Base-by-base conservation (phyloP, 352 stramenopile genomes). In the Pythium apleroticum region DNA sequence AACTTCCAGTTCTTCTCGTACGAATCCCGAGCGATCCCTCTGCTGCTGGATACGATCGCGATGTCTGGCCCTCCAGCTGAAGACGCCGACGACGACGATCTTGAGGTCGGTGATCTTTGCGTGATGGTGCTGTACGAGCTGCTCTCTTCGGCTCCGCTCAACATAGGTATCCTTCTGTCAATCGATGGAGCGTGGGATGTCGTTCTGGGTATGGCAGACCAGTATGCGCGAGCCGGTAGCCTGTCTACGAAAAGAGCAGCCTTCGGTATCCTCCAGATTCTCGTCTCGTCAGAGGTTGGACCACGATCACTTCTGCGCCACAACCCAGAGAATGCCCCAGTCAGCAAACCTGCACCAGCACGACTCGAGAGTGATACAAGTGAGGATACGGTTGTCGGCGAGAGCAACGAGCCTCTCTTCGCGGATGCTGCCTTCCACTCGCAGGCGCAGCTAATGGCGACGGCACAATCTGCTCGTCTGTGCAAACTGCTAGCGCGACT, bases 1-100 rank as follows among this genome's bases (percentile, higher is more conserved):
- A 81, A 73, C 37, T 85, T 86, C 63, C 81, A 93, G 60, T 91
- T 93, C 59, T 90, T 88, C 54, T 91, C 81, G 12, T 93, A 76
- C 60, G 77, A 93, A 58, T 90, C 73, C 14, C 81, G 81, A 31
- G 85, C 78, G 9, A 73, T 93, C 27, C 78, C 84, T 30, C 60
- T 93, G 17, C 59, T 93, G 2, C 41, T 91, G 11, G 68, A 63
- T 6, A 48, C 68, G 37, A 65, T 82, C n/a, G 15, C 15, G 17
- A 11, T 11, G 1, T 45, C 25, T 15, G 20, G 8, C 7, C 43
- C 43, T 7, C 20, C 43, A 12, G 19, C 43, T 2, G 10, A 25
- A 20, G 20, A 27, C 14, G 19, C n/a, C 10, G 43, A 50, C 3
- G n/a, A 50, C 27, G 43, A 50, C 43, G 43, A 50, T 25, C 43